Conservation (phyloP, 768 basidiomycete species). For the Naganishia randhawae region DNA sequence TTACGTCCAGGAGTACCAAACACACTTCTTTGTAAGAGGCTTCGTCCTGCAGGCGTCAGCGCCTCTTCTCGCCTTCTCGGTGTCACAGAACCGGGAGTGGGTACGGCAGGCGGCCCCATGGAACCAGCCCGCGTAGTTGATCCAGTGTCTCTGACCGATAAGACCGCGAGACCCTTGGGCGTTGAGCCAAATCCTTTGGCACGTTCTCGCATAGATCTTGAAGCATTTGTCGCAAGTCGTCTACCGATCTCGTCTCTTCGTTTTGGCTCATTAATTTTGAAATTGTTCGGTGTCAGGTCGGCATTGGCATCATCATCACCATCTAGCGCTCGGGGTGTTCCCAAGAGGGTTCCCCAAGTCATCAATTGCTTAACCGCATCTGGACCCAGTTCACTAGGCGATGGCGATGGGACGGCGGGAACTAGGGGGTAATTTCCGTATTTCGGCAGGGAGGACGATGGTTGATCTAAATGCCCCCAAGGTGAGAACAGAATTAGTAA, state of each 20-base stretch:
- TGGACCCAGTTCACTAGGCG: slow-evolving; percentile 73
- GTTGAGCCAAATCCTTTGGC: slow-evolving; percentile 39
- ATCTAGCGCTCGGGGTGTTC: slow-evolving; percentile 78
- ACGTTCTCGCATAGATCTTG: slow-evolving; percentile 64
- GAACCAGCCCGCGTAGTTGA: slow-evolving; percentile 11
- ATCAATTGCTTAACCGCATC: slow-evolving; percentile 83
- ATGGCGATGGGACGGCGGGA: slow-evolving; percentile 80
- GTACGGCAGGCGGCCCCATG: slow-evolving; percentile 28
- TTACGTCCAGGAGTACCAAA: slow-evolving; percentile 28
- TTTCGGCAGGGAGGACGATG: slow-evolving; percentile 53
- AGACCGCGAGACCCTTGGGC: slow-evolving; percentile 19
- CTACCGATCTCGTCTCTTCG: slow-evolving; percentile 76
- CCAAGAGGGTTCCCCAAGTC: slow-evolving; percentile 92
- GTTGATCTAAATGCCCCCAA: slow-evolving; percentile 56
- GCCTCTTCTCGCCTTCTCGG: slow-evolving; percentile 70
- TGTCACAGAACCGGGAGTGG: slow-evolving; percentile 56
- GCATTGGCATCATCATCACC: slow-evolving; percentile 50
- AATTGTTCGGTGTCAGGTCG: slow-evolving; percentile 54
- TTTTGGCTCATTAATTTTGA: slow-evolving; percentile 73
- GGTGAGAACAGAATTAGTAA: background rate
- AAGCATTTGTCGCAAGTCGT: slow-evolving; percentile 73
- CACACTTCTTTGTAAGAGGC: slow-evolving; percentile 59
- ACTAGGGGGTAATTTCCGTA: slow-evolving; percentile 68
- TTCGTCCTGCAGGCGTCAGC: slow-evolving; percentile 79
- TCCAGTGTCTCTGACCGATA: background rate